These are phyloP conservation scores for Eucalyptus regnans DNA, from an alignment of 345 rosid genomes.

Conservation along the genomic window DNA sequence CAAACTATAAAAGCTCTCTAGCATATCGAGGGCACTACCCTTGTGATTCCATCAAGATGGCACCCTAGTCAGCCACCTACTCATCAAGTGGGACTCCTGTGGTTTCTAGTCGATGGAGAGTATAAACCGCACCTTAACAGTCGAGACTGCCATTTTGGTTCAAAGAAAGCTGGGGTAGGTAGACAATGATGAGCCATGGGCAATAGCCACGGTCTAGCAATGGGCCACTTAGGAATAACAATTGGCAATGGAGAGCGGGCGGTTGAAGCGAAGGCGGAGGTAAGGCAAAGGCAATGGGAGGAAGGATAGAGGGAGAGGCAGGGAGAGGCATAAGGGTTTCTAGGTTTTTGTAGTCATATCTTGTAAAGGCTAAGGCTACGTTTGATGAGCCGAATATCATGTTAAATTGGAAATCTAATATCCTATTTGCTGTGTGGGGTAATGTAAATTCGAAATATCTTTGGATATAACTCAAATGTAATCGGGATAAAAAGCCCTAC, in stretches of 20 bases:
- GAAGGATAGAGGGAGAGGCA: not conserved
- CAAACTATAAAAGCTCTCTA: too few relatives aligned
- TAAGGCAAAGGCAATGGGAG: not conserved
- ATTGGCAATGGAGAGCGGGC: not conserved
- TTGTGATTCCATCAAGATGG: too few relatives aligned
- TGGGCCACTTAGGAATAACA: not conserved
- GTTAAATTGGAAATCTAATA: not conserved
- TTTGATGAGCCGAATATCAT: not conserved
- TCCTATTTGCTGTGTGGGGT: not conserved
- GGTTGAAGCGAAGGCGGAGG: not conserved
- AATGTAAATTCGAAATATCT: not conserved
- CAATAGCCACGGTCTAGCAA: not conserved
- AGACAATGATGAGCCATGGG: not conserved
- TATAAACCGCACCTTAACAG: not conserved
- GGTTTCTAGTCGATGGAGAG: too few relatives aligned
- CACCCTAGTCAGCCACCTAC: accelerated
- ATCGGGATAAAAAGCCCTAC: not conserved
- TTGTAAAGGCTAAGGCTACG: not conserved
- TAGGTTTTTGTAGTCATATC: not conserved
- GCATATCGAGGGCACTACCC: too few relatives aligned
- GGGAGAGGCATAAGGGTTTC: too few relatives aligned
- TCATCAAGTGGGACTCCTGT: accelerated
- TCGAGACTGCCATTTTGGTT: accelerated
- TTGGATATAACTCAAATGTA: not conserved
- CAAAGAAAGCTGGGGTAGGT: not conserved